A percentile compares a stretch with the other conserved stretches of the same genome.
phyloP scores from a whole-genome alignment of 306 rosid genomes.

The Pyrus bretschneideri region DNA sequence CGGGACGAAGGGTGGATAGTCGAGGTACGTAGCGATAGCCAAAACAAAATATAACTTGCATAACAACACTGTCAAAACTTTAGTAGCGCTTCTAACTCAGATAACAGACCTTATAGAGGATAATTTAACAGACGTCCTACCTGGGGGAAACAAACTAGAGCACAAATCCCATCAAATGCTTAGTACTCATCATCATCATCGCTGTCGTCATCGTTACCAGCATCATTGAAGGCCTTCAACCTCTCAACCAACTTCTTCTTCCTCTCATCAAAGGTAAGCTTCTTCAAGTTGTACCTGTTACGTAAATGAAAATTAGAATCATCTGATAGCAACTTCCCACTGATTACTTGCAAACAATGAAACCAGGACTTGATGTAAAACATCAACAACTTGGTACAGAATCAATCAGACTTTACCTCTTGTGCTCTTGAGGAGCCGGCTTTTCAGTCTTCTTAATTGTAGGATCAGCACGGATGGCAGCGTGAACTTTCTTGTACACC shows the following conservation, averaged over 20 bases:
- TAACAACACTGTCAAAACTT: constrained; percentile 1
- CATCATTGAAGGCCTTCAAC: constrained; percentile 56
- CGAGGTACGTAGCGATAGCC: no score
- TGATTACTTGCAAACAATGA: neutral
- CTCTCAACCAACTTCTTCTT: constrained; percentile 48
- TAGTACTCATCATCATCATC: constrained; percentile 39
- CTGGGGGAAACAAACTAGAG: neutral
- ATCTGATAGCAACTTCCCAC: neutral
- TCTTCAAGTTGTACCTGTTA: constrained; percentile 52
- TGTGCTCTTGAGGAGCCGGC: constrained; percentile 43
- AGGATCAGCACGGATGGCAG: constrained; percentile 66
- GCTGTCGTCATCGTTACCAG: constrained; percentile 13
- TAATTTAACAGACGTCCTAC: neutral
- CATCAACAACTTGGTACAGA: neutral
- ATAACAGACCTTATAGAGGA: neutral
- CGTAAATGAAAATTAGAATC: neutral
- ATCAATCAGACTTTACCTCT: constrained; percentile 35
- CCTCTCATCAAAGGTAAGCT: constrained; percentile 68
- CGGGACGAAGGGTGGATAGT: no score
- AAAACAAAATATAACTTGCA: neutral
- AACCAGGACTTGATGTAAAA: neutral
- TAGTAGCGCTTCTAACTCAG: neutral
- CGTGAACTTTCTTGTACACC: constrained; percentile 63
- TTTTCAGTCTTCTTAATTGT: constrained; percentile 30
- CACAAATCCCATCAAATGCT: neutral